Percentiles rank a stretch among this genome's conserved stretches.
These are phyloP conservation scores for Zymoseptoria brevis DNA, from an alignment of 2,329 filamentous ascomycete genomes.

Conservation along the genomic window DNA sequence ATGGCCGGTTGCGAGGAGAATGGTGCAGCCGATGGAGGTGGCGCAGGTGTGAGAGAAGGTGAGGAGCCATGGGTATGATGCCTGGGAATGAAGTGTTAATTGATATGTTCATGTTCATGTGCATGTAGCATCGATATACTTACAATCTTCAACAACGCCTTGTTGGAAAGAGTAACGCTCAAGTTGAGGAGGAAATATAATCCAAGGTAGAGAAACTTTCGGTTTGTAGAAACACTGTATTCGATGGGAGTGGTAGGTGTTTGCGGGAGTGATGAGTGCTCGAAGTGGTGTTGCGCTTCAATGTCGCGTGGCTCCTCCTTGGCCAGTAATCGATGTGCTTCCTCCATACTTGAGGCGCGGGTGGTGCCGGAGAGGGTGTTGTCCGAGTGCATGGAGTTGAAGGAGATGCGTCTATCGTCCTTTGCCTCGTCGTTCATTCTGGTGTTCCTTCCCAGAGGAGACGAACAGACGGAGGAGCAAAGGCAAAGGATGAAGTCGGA, in stretches of 20 bases:
- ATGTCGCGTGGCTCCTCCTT: constrained; percentile 5
- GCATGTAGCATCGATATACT: not conserved
- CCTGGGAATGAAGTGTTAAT: constrained; percentile 31
- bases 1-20: constrained; percentile 45
- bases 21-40: constrained; percentile 48
- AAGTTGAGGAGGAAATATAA: constrained; percentile 45
- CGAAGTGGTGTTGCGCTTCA: constrained; percentile 7
- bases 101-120: no score
- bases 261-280: not conserved
- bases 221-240: constrained; percentile 19
- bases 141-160: constrained; percentile 43
- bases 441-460: not conserved
- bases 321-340: constrained; percentile 11
- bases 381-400: constrained; percentile 7
- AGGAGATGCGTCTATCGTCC: not conserved
- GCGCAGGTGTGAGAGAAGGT: constrained; percentile 52
- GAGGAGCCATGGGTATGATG: constrained; percentile 54
- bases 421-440: constrained; percentile 1
- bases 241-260: constrained; percentile 13
- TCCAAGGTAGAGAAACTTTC: constrained; percentile 19
- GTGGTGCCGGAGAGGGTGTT: constrained; percentile 1
- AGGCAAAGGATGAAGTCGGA: not conserved
- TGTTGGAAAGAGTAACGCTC: constrained; percentile 52
- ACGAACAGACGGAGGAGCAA: no score
- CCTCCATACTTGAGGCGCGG: constrained; percentile 2